These are phyloP conservation scores for Cochlearia excelsa DNA, from an alignment of 345 rosid genomes.

Conservation along the genomic window DNA sequence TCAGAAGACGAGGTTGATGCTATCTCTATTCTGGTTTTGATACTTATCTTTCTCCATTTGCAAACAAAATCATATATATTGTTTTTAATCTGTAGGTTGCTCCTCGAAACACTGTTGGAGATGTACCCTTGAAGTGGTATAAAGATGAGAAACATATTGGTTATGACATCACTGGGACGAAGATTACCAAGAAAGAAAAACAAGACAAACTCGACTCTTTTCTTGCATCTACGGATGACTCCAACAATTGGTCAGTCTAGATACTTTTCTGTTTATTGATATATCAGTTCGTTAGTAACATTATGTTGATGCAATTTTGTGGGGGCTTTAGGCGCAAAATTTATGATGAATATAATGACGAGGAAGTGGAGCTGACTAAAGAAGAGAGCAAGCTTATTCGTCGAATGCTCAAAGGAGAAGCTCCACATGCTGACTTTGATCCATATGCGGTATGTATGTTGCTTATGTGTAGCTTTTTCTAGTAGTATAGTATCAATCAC, in stretches of 20 bases:
- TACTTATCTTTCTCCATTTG: too few relatives aligned
- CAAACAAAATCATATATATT: not conserved
- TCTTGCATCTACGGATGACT: constrained; percentile 80
- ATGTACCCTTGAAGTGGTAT: constrained; percentile 91
- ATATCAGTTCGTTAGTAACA: not conserved
- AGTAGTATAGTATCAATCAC: not conserved
- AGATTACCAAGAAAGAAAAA: constrained; percentile 76
- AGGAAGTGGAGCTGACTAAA: constrained; percentile 74
- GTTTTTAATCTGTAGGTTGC: constrained; percentile 46
- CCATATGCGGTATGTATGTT: constrained; percentile 60
- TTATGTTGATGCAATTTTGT: constrained; percentile 16
- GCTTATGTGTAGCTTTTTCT: constrained; percentile 5
- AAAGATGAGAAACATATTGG: constrained; percentile 90
- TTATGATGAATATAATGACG: constrained; percentile 84
- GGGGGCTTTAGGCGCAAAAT: constrained; percentile 62
- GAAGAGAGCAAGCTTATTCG: constrained; percentile 57
- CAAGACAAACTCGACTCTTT: constrained; percentile 79
- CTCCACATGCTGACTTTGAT: constrained; percentile 90
- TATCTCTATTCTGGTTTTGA: not conserved
- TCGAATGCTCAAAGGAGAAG: constrained; percentile 73
- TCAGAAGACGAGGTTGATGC: constrained; percentile 78
- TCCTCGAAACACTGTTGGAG: constrained; percentile 83
- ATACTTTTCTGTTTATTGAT: not conserved
- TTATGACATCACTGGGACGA: constrained; percentile 75
- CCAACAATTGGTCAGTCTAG: constrained; percentile 64